Evolutionary conservation across 1,284 basidiomycete genomes (phyloP), one percentile per base, ranked within the genome.

Genomic region (Heterobasidion occidentale): DNA sequence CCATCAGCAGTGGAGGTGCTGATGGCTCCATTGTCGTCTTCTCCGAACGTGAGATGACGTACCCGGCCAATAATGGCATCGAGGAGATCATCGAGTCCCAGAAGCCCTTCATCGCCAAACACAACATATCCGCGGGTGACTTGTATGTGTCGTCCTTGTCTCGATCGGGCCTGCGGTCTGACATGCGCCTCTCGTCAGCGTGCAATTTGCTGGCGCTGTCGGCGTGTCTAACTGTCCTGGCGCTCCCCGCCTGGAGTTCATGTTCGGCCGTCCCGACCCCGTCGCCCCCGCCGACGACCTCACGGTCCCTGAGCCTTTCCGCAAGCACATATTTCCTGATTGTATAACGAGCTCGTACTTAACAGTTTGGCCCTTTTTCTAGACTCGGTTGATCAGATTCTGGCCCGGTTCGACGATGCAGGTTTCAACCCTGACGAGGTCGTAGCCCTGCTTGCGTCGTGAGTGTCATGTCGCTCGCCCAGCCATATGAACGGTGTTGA

Each of bases 1-100:
- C 27, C 27, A 42, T 42, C 6, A 42, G n/a, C 38, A 42, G 38
- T 42, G 65, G 64, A 52, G 67, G 68, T n/a, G 66, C 67, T 33
- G 67, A 69, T 56, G 68, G 67, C 9, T 69, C 68, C 1, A 67
- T 69, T 38, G n/a, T 59, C n/a, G 55, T 61, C 33, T 69, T 65
- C 54, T 51, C 53, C 27, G 51, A 54, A 6, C 58, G 52, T 17
- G 67, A 68, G 62, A 61, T 61, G 6, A 27, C 20, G 34, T 68
- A 62, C 61, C 62, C 58, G 49, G 66, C 64, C 12, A 65, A 65
- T 51, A 42, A 1, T 8, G 65, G 66, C 34, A 61, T 63, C 45
- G 64, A 67, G 45, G 66, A 66, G 0, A 66, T 67, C 48, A 54
- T 67, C 49, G 47, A 42, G 38, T 11, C 38, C 0, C 38, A 42